Base-by-base conservation (phyloP, 2,329 filamentous ascomycete genomes). In the Aureobasidium mangrovei region DNA sequence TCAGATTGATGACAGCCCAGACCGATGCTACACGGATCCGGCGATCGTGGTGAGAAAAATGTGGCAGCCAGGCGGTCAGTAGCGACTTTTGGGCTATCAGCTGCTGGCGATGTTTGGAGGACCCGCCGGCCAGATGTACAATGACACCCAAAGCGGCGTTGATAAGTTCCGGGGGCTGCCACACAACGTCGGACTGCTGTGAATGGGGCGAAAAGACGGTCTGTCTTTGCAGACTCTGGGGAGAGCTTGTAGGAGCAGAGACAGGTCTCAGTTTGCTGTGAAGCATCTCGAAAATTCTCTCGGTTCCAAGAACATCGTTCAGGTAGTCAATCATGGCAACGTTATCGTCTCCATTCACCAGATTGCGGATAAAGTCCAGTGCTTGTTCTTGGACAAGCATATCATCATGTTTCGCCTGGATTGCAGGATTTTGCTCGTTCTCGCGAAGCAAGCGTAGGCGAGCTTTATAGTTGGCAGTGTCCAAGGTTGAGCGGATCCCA, bases 351-450 rank as follows among this genome's bases (percentile, higher is more conserved):
- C 84, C 81, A 55, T 85, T 86, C 60, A 96, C 87, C 32, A 97
- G 75, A 68, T 98, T 98, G 53, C 91, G 81, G 58, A 98, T 82
- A 61, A 97, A 85, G 62, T 94, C 86, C 18, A 97, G 79, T 0
- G 85, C 88, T 69, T 97, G 91, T 66, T 95, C 89, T 70, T 97
- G 91, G 29, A 96, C 86, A 2, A 84, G 84, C 36, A 91, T 76
- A 60, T 94, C 88, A 60, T 95, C 86, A 60, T 83, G 83, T 51
- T 85, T 80, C 18, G 84, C 82, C 64, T 84, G 84, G 31, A 83
- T 78, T 27, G 77, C 75, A 26, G 83, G 80, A 58, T 86, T 85
- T 43, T 84, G 72, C 64, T 93, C 88, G 10, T 62, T 59, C 31
- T 66, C 62, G 32, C 62, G 62, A 26, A 59, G 48, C 32, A 54